A percentile compares a stretch with the other conserved stretches of the same genome.
Conservation (phyloP, 129 eudicot species). For the Chrysanthemum makinoi region DNA sequence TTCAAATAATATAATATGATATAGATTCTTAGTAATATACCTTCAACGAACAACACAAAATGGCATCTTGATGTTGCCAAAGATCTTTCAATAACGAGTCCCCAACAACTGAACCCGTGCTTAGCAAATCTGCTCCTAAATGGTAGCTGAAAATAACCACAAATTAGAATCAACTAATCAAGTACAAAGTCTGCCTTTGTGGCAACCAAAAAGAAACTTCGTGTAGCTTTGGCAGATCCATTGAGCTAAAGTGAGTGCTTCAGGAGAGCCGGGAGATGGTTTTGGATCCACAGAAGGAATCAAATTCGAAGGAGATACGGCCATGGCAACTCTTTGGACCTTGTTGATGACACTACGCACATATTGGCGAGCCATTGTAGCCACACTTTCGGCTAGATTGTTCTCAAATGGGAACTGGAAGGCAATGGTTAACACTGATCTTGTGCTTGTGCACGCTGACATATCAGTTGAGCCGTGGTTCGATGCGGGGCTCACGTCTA, state of each 20-base stretch:
- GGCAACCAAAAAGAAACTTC: constrained; percentile 14
- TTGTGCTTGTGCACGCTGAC: constrained; percentile 36
- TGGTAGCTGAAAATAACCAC: constrained; percentile 48
- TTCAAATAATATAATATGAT: not conserved
- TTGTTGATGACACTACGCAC: constrained; percentile 72
- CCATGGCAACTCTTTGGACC: constrained; percentile 89
- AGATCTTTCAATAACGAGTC: constrained; percentile 69
- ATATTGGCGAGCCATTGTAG: constrained; percentile 83
- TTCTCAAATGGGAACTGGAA: constrained; percentile 83
- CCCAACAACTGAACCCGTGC: constrained; percentile 40
- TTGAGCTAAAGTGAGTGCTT: constrained; percentile 72
- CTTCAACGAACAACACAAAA: constrained; percentile 80
- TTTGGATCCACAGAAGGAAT: constrained; percentile 57
- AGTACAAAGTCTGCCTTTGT: not conserved
- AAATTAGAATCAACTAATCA: constrained; percentile 6
- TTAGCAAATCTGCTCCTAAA: constrained; percentile 66
- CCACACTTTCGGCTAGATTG: constrained; percentile 69
- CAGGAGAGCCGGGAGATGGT: constrained; percentile 71
- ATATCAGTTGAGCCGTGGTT: constrained; percentile 54
- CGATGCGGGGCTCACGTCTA: constrained; percentile 52
- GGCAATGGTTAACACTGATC: constrained; percentile 80
- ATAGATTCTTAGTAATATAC: constrained; percentile 16
- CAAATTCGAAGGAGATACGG: constrained; percentile 67
- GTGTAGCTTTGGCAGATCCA: constrained; percentile 84
- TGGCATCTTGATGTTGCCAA: constrained; percentile 77